phyloP scores from a whole-genome alignment of 495 filamentous ascomycete species.

The Polyplosphaeria fusca region DNA sequence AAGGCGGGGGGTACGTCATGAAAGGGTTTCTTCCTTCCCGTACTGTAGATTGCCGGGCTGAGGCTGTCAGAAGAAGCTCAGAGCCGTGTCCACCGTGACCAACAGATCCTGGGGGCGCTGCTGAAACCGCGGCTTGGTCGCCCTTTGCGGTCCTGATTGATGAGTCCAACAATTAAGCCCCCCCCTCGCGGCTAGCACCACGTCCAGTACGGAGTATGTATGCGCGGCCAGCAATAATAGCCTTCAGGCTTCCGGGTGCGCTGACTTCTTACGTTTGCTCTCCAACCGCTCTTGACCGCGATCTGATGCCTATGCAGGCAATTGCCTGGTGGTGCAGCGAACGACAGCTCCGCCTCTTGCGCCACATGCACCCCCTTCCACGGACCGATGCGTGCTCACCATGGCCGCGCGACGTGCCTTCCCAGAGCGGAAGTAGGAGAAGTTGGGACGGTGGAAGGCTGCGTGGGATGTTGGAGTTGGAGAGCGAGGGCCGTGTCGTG shows the following conservation, averaged over 20 bases:
- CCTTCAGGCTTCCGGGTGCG: constrained; percentile 8
- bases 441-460: no score
- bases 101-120: constrained; percentile 19
- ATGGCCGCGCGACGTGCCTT: no score
- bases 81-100: not conserved
- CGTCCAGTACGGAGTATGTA: no score
- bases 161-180: not conserved
- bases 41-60: constrained; percentile 23
- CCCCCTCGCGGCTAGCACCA: not conserved
- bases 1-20: constrained; percentile 30
- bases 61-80: constrained; percentile 6
- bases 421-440: no score
- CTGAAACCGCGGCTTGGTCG: constrained; percentile 20
- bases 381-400: not conserved
- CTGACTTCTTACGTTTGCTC: not conserved
- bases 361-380: not conserved
- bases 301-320: constrained; percentile 3
- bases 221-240: constrained; percentile 8
- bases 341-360: constrained; percentile 11
- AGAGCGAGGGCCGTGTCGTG: no score
- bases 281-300: not conserved
- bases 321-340: not conserved
- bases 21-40: constrained; percentile 23
- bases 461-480: no score
- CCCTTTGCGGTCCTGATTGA: not conserved